Base-by-base conservation (phyloP, 2,329 filamentous ascomycete genomes). In the Fusarium xylarioides region DNA sequence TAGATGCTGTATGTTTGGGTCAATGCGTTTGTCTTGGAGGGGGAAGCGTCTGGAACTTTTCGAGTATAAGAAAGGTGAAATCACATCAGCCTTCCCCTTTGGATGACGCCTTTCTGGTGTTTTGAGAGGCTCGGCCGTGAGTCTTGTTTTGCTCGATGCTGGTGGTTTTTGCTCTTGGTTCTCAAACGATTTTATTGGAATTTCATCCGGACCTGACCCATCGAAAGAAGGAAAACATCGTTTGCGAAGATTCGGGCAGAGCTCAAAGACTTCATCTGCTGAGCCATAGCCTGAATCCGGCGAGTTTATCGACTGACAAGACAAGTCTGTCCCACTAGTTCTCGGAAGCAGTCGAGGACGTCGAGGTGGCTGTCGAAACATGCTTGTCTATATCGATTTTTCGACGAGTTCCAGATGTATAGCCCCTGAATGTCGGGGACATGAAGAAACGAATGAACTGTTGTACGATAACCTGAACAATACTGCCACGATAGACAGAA, bases 231-330 rank as follows among this genome's bases (percentile, higher is more conserved):
- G 49, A 16, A 68, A 60, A 23, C 34, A 61, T 34, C 47, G 62
- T 23, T 44, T 52, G 26, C 46, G 74, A 23, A 32, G 44, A 23
- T 18, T 46, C 8, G 61, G 58, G 7, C 66, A 64, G 18, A 40
- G 28, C 43, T 52, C 53, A 28, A 68, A 60, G 6, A 70, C 71
- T 28, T 71, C 67, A 16, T 80, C 78, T 37, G 68, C 44, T 30
- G 80, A 79, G 38, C 70, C 66, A 54, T 82, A 82, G 21, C 77
- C 79, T 23, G 80, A 80, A 43, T 80, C 80, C 21, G 67, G 55
- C 7, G 76, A 75, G 50, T 74, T 80, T 32, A 56, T 19, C 16
- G 57, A 40, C 19, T 66, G 59, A 26, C 49, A 49, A 35, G 55
- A 52, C 28, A 47, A 52, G 23, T 59, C 62, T 43, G 37, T 38